Evolutionary conservation across 1,139 yeast genomes (phyloP).

Genomic region (Diutina mesorugosa): DNA sequence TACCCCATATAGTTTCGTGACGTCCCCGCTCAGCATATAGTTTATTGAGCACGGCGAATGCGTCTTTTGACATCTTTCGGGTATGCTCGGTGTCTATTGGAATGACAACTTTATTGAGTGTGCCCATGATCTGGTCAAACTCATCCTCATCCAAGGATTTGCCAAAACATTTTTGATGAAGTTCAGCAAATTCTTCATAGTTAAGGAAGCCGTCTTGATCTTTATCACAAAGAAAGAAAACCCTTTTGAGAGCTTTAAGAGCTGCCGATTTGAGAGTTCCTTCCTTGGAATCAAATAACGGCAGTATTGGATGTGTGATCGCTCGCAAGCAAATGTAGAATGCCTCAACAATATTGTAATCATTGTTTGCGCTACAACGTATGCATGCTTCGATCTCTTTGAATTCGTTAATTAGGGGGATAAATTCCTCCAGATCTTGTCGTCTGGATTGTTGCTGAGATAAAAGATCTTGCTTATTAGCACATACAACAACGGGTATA

Average conservation of each 20-base stretch:
- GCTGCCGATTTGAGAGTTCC: slow-evolving; percentile 73
- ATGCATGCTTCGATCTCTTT: slow-evolving; percentile 91
- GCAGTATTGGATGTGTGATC: slow-evolving; percentile 87
- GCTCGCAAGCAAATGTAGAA: slow-evolving; percentile 89
- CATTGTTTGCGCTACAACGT: slow-evolving; percentile 71
- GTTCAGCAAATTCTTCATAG: slow-evolving; percentile 50
- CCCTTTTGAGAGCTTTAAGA: slow-evolving; percentile 59
- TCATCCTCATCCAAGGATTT: slow-evolving; percentile 13
- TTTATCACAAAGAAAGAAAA: slow-evolving; percentile 73
- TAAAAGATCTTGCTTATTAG: slow-evolving; percentile 58
- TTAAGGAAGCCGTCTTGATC: slow-evolving; percentile 81
- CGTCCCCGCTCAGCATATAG: slow-evolving; percentile 82
- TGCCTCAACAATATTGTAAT: slow-evolving; percentile 75
- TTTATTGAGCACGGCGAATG: slow-evolving; percentile 65
- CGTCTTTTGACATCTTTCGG: slow-evolving; percentile 42
- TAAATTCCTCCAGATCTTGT: slow-evolving; percentile 58
- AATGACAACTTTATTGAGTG: slow-evolving; percentile 15
- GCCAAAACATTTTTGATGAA: slow-evolving; percentile 70
- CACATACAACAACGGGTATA: slow-evolving; percentile 80
- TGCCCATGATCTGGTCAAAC: slow-evolving; percentile 15
- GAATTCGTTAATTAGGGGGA: slow-evolving; percentile 77
- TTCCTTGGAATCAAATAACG: slow-evolving; percentile 84
- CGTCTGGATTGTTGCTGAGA: slow-evolving; percentile 13
- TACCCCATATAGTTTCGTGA: slow-evolving; percentile 96
- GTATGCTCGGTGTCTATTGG: slow-evolving; percentile 12